Conservation (phyloP, 345 rosid species). For the Alliaria petiolata region DNA sequence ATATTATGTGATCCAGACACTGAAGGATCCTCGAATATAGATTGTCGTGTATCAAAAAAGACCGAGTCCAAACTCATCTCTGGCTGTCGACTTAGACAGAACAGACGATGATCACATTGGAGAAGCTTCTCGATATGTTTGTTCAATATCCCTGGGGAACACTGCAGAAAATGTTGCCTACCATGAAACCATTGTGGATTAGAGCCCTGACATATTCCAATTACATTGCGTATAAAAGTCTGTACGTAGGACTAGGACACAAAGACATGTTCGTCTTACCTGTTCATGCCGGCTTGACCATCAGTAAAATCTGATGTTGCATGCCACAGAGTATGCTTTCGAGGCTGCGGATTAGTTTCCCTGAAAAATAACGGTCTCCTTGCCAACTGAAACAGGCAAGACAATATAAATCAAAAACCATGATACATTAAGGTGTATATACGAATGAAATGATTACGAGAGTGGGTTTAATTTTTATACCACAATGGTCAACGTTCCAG, state of each 20-base stretch:
- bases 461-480: slow-evolving; percentile 33
- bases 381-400: slow-evolving; percentile 53
- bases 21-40: slow-evolving; percentile 60
- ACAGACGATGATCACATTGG: slow-evolving; percentile 85
- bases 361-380: slow-evolving; percentile 88
- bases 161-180: slow-evolving; percentile 92
- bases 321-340: slow-evolving; percentile 97
- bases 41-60: slow-evolving; percentile 53
- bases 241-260: neutral
- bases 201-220: neutral
- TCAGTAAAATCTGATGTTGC: slow-evolving; percentile 93
- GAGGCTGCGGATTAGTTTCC: slow-evolving; percentile 93
- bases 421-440: neutral
- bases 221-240: neutral
- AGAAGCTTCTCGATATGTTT: slow-evolving; percentile 93
- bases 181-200: neutral
- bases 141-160: slow-evolving; percentile 70
- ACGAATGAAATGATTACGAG: neutral
- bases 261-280: slow-evolving; percentile 35
- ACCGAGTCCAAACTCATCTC: slow-evolving; percentile 64
- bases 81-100: slow-evolving; percentile 64
- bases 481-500: slow-evolving; percentile 71
- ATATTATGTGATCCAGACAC: slow-evolving; percentile 38
- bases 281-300: slow-evolving; percentile 85
- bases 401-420: neutral